These are phyloP conservation scores for Fusarium papillatum DNA, from an alignment of 2,329 filamentous ascomycete species.

Conservation along the genomic window DNA sequence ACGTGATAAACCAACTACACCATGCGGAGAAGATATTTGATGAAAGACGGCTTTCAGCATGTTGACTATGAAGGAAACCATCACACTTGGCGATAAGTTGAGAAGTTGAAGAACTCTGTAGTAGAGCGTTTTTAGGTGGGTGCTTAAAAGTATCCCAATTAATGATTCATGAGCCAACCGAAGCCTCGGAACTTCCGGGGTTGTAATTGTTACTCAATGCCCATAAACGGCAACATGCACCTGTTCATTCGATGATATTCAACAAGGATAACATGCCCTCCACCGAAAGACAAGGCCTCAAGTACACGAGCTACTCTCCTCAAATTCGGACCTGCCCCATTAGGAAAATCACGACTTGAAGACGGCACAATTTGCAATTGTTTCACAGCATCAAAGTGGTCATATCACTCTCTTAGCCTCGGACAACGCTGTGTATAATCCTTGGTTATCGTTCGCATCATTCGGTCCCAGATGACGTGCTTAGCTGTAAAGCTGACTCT, in stretches of 20 bases:
- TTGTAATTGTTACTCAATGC: background rate
- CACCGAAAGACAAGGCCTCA: background rate
- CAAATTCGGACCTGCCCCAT: background rate
- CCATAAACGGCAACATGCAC: background rate
- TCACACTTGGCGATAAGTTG: background rate
- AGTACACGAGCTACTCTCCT: background rate
- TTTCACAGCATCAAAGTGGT: background rate
- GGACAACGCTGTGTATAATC: background rate
- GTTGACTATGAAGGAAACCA: background rate
- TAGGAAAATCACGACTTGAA: constrained; percentile 4
- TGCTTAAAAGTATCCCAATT: background rate
- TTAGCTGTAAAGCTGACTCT: background rate
- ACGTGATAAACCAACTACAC: constrained; percentile 22
- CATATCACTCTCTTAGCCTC: background rate
- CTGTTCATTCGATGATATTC: background rate
- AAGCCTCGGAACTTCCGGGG: background rate
- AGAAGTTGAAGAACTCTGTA: background rate
- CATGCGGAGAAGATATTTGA: constrained; percentile 15
- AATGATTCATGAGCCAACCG: background rate
- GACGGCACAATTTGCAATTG: background rate
- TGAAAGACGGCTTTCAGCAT: background rate
- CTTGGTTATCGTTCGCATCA: background rate
- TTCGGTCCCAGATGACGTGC: constrained; percentile 5
- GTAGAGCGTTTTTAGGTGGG: background rate
- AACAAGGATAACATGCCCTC: background rate